Evolutionary conservation across 2,329 filamentous ascomycete genomes (phyloP).

Genomic region (Paraphaeosphaeria minitans): DNA sequence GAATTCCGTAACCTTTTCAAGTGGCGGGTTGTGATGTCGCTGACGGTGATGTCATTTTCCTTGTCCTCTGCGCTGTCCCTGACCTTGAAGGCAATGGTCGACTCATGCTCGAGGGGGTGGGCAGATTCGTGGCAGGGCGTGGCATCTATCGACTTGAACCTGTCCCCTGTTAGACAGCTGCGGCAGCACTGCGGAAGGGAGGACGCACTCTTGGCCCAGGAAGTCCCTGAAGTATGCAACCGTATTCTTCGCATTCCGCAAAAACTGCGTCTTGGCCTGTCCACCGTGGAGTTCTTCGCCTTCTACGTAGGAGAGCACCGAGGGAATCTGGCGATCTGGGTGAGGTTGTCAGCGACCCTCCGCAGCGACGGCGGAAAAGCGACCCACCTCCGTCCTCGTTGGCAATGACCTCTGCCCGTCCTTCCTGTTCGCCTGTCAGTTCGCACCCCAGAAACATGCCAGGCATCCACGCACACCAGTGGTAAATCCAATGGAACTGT

Average conservation of each 20-base stretch:
- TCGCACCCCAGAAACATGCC: constrained; percentile 3
- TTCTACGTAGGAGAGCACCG: constrained; percentile 89
- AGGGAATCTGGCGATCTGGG: constrained; percentile 92
- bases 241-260: constrained; percentile 92
- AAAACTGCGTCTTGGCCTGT: constrained; percentile 91
- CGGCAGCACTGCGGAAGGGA: not conserved
- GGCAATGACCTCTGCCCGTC: constrained; percentile 96
- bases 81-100: constrained; percentile 79
- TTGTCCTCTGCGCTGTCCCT: constrained; percentile 66
- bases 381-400: constrained; percentile 92
- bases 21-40: constrained; percentile 83
- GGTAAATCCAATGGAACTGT: constrained; percentile 95
- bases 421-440: constrained; percentile 61
- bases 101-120: constrained; percentile 78
- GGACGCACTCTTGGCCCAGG: constrained; percentile 82
- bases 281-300: constrained; percentile 96
- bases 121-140: constrained; percentile 92
- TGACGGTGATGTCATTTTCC: constrained; percentile 72
- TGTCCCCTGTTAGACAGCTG: constrained; percentile 39
- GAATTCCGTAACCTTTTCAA: constrained; percentile 79
- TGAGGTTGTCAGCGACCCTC: constrained; percentile 13
- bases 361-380: constrained; percentile 22
- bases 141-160: constrained; percentile 94
- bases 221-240: constrained; percentile 96
- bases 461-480: constrained; percentile 56